Conservation (phyloP, 257 asterid species). For the Thymus quinquecostatus region DNA sequence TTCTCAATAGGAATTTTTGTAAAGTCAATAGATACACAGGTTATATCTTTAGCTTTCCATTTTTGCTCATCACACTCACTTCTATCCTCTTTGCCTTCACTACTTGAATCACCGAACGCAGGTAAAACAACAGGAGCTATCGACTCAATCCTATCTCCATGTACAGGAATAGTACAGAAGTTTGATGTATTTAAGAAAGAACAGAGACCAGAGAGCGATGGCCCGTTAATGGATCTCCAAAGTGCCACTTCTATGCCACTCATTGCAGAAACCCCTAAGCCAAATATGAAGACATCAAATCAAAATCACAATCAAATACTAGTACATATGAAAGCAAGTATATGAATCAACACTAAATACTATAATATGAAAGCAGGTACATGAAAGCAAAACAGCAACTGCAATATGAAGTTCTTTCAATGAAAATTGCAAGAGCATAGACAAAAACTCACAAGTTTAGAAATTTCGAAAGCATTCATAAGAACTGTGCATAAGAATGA, state of each 20-base stretch:
- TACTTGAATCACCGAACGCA: conserved; percentile 27
- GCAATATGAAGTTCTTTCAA: too few relatives aligned
- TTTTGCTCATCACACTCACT: conserved; percentile 36
- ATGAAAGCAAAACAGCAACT: too few relatives aligned
- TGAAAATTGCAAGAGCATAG: conserved; percentile 9
- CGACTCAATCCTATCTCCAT: conserved; percentile 33
- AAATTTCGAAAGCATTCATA: not conserved
- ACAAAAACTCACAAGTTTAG: not conserved
- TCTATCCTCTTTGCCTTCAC: conserved; percentile 39
- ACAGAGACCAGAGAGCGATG: conserved; percentile 19
- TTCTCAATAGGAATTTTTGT: conserved; percentile 66
- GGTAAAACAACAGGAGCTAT: conserved; percentile 40
- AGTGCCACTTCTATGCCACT: conserved; percentile 28
- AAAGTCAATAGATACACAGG: conserved; percentile 65
- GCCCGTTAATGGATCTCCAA: conserved; percentile 31
- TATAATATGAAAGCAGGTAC: not conserved
- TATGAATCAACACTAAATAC: not conserved
- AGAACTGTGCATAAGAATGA: not conserved
- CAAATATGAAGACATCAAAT: conserved; percentile 25
- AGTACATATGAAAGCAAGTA: not conserved
- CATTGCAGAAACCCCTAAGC: conserved; percentile 38
- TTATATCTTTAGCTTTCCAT: conserved; percentile 36
- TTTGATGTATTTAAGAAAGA: conserved; percentile 28
- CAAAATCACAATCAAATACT: conserved; percentile 6
- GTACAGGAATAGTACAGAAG: conserved; percentile 46